Conservation (phyloP, 139 green algal species). For the Chlamydomonas sphaeroides region DNA sequence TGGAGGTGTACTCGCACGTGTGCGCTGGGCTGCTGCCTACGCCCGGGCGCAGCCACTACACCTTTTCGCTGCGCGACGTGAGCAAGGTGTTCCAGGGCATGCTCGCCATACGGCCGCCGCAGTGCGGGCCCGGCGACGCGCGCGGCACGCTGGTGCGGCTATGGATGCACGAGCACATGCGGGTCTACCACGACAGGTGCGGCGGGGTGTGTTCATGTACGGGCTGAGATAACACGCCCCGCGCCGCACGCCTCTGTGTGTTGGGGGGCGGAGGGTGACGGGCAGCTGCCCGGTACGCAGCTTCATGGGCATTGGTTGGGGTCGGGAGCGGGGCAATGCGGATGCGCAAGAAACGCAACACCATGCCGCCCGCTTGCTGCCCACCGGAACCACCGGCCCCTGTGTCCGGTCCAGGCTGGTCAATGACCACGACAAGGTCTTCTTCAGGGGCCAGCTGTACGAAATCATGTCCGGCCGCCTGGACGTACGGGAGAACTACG, state of each 20-base stretch:
- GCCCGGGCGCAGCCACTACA: conserved; percentile 82
- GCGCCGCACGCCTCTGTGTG: too few relatives aligned
- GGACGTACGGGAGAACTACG: conserved; percentile 39
- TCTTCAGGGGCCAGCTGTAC: conserved; percentile 68
- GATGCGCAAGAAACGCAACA: too few relatives aligned
- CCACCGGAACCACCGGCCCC: too few relatives aligned
- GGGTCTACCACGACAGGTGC: conserved; percentile 78
- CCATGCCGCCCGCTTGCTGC: too few relatives aligned
- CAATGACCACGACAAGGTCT: conserved; percentile 69
- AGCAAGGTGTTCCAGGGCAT: conserved; percentile 82
- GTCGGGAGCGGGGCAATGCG: too few relatives aligned
- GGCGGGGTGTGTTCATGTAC: too few relatives aligned
- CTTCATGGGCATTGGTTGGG: too few relatives aligned
- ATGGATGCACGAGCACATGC: conserved; percentile 80
- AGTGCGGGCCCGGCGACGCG: conserved; percentile 55
- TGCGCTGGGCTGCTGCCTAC: conserved; percentile 75
- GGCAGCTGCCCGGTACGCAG: too few relatives aligned
- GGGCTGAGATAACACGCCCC: too few relatives aligned
- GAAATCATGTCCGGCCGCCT: conserved; percentile 54
- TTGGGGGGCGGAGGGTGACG: neutral
- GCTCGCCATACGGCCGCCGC: conserved; percentile 61
- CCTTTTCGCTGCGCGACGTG: conserved; percentile 86
- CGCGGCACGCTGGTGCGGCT: conserved; percentile 62
- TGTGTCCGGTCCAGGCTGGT: conserved; percentile 72
- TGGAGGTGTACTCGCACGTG: conserved; percentile 74